Evolutionary conservation across 2,329 filamentous ascomycete genomes (phyloP).

Genomic region (Venturia carpophila): DNA sequence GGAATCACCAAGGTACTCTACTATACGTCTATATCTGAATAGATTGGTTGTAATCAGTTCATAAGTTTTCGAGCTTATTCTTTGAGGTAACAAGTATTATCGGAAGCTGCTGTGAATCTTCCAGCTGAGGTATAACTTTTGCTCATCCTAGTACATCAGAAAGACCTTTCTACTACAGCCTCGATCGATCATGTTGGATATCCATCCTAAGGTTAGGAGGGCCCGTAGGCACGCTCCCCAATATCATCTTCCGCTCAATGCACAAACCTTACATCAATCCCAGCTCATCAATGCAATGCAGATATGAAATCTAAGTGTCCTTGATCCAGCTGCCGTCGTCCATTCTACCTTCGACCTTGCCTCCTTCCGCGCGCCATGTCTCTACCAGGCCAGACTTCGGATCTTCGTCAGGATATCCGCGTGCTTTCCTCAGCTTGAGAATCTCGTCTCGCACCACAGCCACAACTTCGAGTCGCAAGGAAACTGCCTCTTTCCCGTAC

Average conservation of each 20-base stretch:
- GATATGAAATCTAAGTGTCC: conserved; percentile 38
- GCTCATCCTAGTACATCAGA: background rate
- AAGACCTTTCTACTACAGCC: background rate
- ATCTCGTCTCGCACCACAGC: conserved; percentile 71
- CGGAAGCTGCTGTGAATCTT: too few species aligned
- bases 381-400: conserved; percentile 68
- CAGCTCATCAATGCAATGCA: conserved; percentile 3
- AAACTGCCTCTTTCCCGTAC: conserved; percentile 64
- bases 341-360: conserved; percentile 48
- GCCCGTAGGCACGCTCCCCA: conserved; percentile 3
- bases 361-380: conserved; percentile 62
- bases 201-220: background rate
- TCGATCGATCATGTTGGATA: conserved; percentile 1
- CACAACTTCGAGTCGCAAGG: conserved; percentile 73
- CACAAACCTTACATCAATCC: background rate
- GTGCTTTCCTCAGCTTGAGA: conserved; percentile 61
- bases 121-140: too few species aligned
- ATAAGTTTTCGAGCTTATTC: too few species aligned
- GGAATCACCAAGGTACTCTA: too few species aligned
- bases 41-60: too few species aligned
- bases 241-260: conserved; percentile 5
- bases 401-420: conserved; percentile 74
- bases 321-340: conserved; percentile 54
- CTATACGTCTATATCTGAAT: too few species aligned
- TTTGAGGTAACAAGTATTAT: too few species aligned